Evolutionary conservation across 495 filamentous ascomycete genomes (phyloP).

Genomic region (Letharia columbiana): DNA sequence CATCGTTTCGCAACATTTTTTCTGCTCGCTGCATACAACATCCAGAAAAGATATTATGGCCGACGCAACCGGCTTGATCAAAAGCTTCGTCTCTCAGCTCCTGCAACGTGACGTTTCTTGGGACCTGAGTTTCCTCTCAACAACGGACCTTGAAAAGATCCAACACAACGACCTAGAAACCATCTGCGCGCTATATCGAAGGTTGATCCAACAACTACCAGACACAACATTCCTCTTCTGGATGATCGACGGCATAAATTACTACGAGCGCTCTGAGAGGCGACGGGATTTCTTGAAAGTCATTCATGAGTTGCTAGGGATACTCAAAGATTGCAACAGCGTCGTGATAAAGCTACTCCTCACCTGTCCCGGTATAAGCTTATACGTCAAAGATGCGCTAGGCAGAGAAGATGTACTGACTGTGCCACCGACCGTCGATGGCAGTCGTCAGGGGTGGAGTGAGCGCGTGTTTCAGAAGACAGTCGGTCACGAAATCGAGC

Average conservation of each 20-base stretch:
- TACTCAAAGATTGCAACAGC: background rate
- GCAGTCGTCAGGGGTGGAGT: conserved; percentile 5
- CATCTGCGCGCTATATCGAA: background rate
- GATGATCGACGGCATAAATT: conserved; percentile 9
- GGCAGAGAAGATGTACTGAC: background rate
- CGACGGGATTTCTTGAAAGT: conserved; percentile 1
- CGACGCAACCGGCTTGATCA: conserved; percentile 1
- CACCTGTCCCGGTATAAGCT: background rate
- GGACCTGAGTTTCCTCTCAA: background rate
- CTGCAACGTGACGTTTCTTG: background rate
- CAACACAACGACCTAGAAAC: background rate
- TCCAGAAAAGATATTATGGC: background rate
- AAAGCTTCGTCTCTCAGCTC: conserved; percentile 4
- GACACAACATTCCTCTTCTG: conserved; percentile 3
- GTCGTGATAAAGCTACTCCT: conserved; percentile 4
- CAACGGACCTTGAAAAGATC: background rate
- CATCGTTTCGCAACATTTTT: background rate
- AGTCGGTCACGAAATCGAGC: background rate
- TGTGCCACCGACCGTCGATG: conserved; percentile 1
- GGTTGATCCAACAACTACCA: background rate
- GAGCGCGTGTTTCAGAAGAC: background rate
- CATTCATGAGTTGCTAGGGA: background rate
- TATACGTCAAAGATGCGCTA: conserved; percentile 1
- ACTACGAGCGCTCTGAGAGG: conserved; percentile 3
- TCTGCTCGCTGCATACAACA: conserved; percentile 6